Conservation (phyloP, 208 protist genomes). For the Leptomonas pyrrhocoris region DNA sequence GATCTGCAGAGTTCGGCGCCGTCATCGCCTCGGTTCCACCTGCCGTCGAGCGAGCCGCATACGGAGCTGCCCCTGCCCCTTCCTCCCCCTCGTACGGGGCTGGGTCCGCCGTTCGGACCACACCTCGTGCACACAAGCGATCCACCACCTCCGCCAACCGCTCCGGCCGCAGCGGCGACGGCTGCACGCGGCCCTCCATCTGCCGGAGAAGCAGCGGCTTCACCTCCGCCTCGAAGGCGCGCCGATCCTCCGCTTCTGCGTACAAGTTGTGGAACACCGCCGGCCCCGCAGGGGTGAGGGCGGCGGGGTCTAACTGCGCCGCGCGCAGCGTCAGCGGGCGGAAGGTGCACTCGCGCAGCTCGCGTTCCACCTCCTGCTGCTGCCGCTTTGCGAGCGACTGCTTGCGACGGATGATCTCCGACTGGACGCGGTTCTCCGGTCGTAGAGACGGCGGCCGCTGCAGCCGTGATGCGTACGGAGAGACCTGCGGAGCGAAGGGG, state of each 20-base stretch:
- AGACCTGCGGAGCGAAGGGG: slow-evolving; percentile 73
- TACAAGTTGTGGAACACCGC: slow-evolving; percentile 73
- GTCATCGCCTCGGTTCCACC: too few relatives aligned
- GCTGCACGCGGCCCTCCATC: slow-evolving; percentile 43
- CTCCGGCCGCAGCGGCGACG: slow-evolving; percentile 25
- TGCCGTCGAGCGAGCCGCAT: neutral
- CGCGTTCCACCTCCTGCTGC: slow-evolving; percentile 58
- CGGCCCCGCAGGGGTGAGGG: slow-evolving; percentile 8
- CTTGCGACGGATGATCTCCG: slow-evolving; percentile 67
- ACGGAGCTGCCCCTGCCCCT: neutral
- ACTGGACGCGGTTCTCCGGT: slow-evolving; percentile 68
- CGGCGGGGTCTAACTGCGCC: slow-evolving; percentile 42
- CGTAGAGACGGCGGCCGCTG: slow-evolving; percentile 59
- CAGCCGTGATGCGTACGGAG: slow-evolving; percentile 64
- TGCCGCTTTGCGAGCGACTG: slow-evolving; percentile 67
- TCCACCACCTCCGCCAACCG: slow-evolving; percentile 66
- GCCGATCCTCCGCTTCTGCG: slow-evolving; percentile 53
- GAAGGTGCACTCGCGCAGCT: slow-evolving; percentile 84
- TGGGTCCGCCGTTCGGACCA: slow-evolving; percentile 20
- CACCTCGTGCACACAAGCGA: slow-evolving; percentile 56
- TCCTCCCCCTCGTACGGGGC: neutral
- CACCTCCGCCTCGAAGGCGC: slow-evolving; percentile 55
- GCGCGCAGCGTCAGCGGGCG: slow-evolving; percentile 71
- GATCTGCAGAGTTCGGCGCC: neutral
- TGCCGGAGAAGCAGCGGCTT: slow-evolving; percentile 62